phyloP scores from a whole-genome alignment of 73 alveolate species.

The Tetrahymena elliotti region DNA sequence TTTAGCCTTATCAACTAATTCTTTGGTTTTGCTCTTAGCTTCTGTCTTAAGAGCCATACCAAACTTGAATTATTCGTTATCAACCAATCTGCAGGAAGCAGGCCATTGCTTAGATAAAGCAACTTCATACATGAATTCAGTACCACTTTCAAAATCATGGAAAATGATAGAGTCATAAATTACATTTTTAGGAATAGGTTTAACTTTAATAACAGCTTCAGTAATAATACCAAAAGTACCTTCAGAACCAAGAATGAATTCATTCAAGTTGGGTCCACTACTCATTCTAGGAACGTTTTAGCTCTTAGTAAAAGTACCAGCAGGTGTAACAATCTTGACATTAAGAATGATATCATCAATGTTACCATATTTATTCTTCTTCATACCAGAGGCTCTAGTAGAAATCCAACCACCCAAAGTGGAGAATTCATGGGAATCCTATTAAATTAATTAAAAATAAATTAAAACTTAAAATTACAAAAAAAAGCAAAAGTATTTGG shows the following conservation, averaged over 20 bases:
- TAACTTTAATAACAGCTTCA: constrained; percentile 67
- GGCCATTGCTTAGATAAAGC: constrained; percentile 67
- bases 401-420: constrained; percentile 88
- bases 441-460: not conserved
- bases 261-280: constrained; percentile 76
- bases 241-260: constrained; percentile 69
- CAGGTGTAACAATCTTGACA: constrained; percentile 70
- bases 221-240: constrained; percentile 80
- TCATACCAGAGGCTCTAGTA: constrained; percentile 92
- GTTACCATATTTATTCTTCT: constrained; percentile 88
- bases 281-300: constrained; percentile 78
- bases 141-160: constrained; percentile 79
- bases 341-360: constrained; percentile 80
- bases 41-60: constrained; percentile 75
- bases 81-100: constrained; percentile 79
- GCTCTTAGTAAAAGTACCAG: constrained; percentile 55
- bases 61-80: constrained; percentile 69
- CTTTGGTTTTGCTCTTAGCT: constrained; percentile 40
- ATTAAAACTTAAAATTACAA: too few species aligned
- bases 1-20: constrained; percentile 60
- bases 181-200: constrained; percentile 60
- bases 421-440: constrained; percentile 76
- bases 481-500: too few species aligned
- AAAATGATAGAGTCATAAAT: constrained; percentile 67
- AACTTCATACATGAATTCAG: constrained; percentile 71